phyloP scores from a whole-genome alignment of 164 flowering plant genomes.

The Taxillus chinensis region DNA sequence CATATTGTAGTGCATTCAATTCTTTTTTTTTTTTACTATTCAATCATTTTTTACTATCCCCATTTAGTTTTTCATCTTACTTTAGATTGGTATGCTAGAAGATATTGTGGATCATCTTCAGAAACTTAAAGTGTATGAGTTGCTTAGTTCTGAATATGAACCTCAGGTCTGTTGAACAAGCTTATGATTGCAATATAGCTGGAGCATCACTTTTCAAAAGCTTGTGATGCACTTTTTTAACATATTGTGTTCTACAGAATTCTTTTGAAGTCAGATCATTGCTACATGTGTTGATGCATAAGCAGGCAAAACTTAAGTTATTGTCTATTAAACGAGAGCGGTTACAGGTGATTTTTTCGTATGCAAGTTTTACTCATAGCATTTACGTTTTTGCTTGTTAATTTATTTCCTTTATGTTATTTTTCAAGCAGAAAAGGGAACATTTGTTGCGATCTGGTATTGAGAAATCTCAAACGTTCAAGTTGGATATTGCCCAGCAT shows the following conservation, averaged over 20 bases:
- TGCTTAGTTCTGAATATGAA: slow-evolving; percentile 27
- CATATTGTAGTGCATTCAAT: background rate
- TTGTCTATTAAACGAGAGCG: slow-evolving; percentile 33
- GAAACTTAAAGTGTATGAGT: slow-evolving; percentile 36
- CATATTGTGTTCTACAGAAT: slow-evolving; percentile 24
- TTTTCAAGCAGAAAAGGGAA: slow-evolving; percentile 39
- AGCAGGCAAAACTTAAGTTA: slow-evolving; percentile 48
- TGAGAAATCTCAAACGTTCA: slow-evolving; percentile 33
- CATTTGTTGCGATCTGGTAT: slow-evolving; percentile 32
- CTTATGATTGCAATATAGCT: background rate
- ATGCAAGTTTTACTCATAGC: background rate
- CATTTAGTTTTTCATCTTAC: background rate
- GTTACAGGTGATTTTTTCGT: slow-evolving; percentile 30
- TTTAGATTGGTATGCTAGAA: slow-evolving; percentile 52
- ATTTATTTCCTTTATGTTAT: background rate
- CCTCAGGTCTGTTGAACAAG: slow-evolving; percentile 41
- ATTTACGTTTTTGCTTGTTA: background rate
- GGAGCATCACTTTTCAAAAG: background rate
- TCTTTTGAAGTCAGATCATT: slow-evolving; percentile 32
- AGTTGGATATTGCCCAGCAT: slow-evolving; percentile 13
- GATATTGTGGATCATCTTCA: slow-evolving; percentile 38
- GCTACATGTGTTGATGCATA: slow-evolving; percentile 29
- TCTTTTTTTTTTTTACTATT: background rate
- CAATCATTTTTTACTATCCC: background rate
- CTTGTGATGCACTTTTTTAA: slow-evolving; percentile 5